Evolutionary conservation across 805 yeast genomes (phyloP), one percentile per base, ranked within the genome.

Genomic region (Barnettozyma californica): DNA sequence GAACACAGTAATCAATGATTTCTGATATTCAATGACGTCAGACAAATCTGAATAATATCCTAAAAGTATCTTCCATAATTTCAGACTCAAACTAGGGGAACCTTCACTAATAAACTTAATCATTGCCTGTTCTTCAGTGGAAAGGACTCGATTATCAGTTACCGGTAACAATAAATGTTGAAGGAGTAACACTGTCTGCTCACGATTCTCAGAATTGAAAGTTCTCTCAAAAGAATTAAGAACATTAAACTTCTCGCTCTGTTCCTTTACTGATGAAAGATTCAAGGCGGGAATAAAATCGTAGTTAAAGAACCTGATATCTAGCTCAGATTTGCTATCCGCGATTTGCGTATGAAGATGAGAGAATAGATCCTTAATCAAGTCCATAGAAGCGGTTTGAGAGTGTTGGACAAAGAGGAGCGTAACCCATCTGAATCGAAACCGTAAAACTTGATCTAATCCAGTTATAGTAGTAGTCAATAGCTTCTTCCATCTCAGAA

Each of bases 21-120:
- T 54, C 36, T 73, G 69, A 31, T 75, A 71, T 21, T 74, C 70
- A 0, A 63, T 63, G 2, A 65, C 38, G 20, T 67, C 58, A 1
- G 50, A 29, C 8, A 46, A 57, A 3, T 59, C 60, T 13, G 65
- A 60, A 56, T 84, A 87, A 47, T 75, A 75, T 53, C 76, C 78
- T 43, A 88, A 73, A 16, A 91, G 68, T 21, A 84, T 73, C 29
- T 78, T 79, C 95, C 97, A 91, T 2, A 94, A 66, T 46, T 83
- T 82, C 35, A 90, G 67, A 48, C 78, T 78, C 61, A 89, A 74
- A 20, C 79, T 83, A 20, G 84, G 68, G 0, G 94, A 79, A 0
- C 95, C 80, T 11, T 69, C 70, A 3, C 70, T 66, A 14, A 94
- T 69, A 59, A 92, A 88, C 11, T 69, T 64, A 20, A 74, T 69